phyloP scores from a whole-genome alignment of 2,329 filamentous ascomycete genomes.

The Xylaria sp. region DNA sequence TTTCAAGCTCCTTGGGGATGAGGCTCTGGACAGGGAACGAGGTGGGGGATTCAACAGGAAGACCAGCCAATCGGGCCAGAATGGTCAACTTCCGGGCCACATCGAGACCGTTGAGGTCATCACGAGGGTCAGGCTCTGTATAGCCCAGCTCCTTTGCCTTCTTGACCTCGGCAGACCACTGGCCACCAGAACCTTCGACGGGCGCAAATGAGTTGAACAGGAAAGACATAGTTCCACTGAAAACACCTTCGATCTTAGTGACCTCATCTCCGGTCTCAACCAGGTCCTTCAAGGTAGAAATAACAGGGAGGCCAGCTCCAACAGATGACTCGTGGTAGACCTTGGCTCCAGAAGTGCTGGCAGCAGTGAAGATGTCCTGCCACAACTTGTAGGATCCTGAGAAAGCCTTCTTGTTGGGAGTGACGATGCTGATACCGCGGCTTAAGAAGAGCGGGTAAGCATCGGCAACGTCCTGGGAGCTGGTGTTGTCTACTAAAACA shows the following conservation, averaged over 20 bases:
- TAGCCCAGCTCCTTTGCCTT: constrained; percentile 92
- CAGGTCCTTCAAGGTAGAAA: constrained; percentile 91
- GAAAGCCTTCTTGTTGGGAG: constrained; percentile 98
- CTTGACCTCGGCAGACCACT: constrained; percentile 86
- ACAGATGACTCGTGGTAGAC: constrained; percentile 95
- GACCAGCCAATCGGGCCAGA: constrained; percentile 75
- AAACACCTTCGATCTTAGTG: constrained; percentile 90
- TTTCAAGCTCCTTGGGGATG: constrained; percentile 82
- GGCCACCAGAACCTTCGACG: constrained; percentile 65
- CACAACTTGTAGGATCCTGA: constrained; percentile 75
- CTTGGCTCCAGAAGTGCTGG: constrained; percentile 65
- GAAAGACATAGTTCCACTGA: constrained; percentile 96
- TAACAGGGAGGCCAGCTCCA: constrained; percentile 85
- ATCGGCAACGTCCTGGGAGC: constrained; percentile 77
- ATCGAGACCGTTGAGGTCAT: constrained; percentile 82
- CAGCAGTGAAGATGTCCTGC: constrained; percentile 77
- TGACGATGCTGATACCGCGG: constrained; percentile 83
- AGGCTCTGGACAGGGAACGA: constrained; percentile 91
- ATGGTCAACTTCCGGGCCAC: constrained; percentile 97
- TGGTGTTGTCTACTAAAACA: constrained; percentile 92
- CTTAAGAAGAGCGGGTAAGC: constrained; percentile 76
- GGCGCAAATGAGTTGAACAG: constrained; percentile 97
- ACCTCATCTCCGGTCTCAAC: constrained; percentile 89
- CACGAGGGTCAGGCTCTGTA: constrained; percentile 80
- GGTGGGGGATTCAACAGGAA: constrained; percentile 76